Evolutionary conservation across 306 rosid species (phyloP), one percentile per base, ranked within the genome.

Genomic region (Fagus sylvatica): DNA sequence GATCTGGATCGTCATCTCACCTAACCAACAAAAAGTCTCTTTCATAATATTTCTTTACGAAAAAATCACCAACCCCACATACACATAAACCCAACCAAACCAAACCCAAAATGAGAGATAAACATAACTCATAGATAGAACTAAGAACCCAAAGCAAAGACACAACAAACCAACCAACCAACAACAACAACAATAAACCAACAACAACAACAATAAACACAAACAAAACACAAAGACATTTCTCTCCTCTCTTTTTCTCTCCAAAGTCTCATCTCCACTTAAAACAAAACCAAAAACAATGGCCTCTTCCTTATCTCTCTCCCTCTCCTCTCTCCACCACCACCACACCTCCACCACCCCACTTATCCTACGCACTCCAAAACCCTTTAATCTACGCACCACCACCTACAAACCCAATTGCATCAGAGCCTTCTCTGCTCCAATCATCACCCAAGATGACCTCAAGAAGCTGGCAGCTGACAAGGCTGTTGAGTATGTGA

Each of bases 381-480:
- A 76, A 17, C 40, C 83, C 84, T 72, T 85, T 49, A 77, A 80
- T 71, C 84, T 88, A 1, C 90, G 92, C 89, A 64, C 81, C 71
- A 32, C 40, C 53, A 28, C 32, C 32, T 67, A 28, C 73, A 77
- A 72, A 3, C 66, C 83, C 76, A 4, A 70, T 48, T 79, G 86
- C 88, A 37, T 90, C 37, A 78, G 80, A 1, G 93, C 96, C 57
- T 87, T 85, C 61, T 79, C 96, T 16, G 87, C 73, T 62, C 86
- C 91, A 1, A 65, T 66, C 13, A 93, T 92, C 83, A 87, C 93
- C 57, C 97, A 92, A 74, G 97, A 92, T 71, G 92, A 90, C 39
- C 97, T 92, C 70, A 92, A 92, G 59, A 90, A 77, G 42, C 88
- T 92, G 77, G 97, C 97, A 74, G 96, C 97, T 76, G 96, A 90